Conservation (phyloP, 495 filamentous ascomycete genomes). For the Amorphotheca resinae region DNA sequence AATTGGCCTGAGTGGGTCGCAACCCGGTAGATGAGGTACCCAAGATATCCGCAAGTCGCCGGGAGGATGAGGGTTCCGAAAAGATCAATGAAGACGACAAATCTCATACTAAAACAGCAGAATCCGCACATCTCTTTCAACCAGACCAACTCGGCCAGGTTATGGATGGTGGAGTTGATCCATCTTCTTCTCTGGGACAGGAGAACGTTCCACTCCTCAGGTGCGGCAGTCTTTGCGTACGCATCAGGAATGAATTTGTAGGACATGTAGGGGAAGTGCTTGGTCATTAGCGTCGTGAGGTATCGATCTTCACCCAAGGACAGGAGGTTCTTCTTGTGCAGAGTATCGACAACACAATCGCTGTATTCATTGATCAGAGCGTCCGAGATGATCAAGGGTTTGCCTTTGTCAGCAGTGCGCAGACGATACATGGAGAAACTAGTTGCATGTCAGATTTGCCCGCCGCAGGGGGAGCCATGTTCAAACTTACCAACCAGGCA, state of each 20-base stretch:
- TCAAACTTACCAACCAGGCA: slow-evolving; percentile 94
- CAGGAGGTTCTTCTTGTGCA: slow-evolving; percentile 97
- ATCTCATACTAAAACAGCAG: slow-evolving; percentile 98
- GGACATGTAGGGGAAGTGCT: slow-evolving; percentile 87
- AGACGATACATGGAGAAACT: slow-evolving; percentile 99
- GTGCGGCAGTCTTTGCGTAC: slow-evolving; percentile 83
- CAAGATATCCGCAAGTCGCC: slow-evolving; percentile 80
- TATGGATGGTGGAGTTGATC: slow-evolving; percentile 99
- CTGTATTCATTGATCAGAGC: slow-evolving; percentile 78
- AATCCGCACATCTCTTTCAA: slow-evolving; percentile 92
- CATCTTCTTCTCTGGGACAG: slow-evolving; percentile 91
- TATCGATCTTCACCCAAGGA: slow-evolving; percentile 96
- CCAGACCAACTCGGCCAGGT: slow-evolving; percentile 75
- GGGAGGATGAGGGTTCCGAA: slow-evolving; percentile 89
- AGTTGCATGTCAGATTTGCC: slow-evolving; percentile 8
- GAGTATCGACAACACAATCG: slow-evolving; percentile 77
- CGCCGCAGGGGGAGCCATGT: slow-evolving; percentile 26
- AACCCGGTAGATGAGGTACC: slow-evolving; percentile 75
- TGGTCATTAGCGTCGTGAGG: slow-evolving; percentile 94
- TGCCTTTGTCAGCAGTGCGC: slow-evolving; percentile 81
- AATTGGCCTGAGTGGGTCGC: slow-evolving; percentile 60
- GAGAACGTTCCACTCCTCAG: slow-evolving; percentile 83
- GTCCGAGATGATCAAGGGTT: slow-evolving; percentile 83
- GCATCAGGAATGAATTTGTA: slow-evolving; percentile 94
- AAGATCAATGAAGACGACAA: slow-evolving; percentile 91